phyloP scores from a whole-genome alignment of 2,329 filamentous ascomycete genomes.

The Colletotrichum lentis region DNA sequence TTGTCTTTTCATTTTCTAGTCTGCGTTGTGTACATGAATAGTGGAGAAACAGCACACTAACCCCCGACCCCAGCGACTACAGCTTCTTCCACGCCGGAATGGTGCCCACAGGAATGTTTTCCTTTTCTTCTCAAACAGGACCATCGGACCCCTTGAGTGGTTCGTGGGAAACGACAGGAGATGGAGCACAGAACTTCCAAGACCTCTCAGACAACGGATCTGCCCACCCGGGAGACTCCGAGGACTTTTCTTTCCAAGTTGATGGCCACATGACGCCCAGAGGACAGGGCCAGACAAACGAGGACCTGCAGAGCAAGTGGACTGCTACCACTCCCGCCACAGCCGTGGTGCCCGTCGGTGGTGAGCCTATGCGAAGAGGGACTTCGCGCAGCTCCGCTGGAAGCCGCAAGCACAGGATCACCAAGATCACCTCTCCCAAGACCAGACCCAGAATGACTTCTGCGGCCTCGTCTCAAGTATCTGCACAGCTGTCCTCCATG shows the following conservation, averaged over 20 bases:
- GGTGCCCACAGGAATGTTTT: slow-evolving; percentile 62
- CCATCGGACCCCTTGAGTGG: slow-evolving; percentile 64
- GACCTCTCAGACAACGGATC: slow-evolving; percentile 61
- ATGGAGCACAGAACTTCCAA: slow-evolving; percentile 68
- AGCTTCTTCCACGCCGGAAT: slow-evolving; percentile 63
- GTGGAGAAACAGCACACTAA: slow-evolving; percentile 66
- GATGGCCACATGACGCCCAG: slow-evolving; percentile 62
- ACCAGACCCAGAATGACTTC: slow-evolving; percentile 53
- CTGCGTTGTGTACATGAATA: slow-evolving; percentile 43
- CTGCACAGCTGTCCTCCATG: slow-evolving; percentile 60
- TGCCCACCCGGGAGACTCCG: slow-evolving; percentile 60
- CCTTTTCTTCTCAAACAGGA: slow-evolving; percentile 68
- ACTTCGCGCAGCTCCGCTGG: slow-evolving; percentile 55
- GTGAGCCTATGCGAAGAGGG: slow-evolving; percentile 55
- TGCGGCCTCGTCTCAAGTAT: slow-evolving; percentile 56
- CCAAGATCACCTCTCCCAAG: slow-evolving; percentile 55
- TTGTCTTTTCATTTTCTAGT: slow-evolving; percentile 45
- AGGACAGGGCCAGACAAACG: slow-evolving; percentile 58
- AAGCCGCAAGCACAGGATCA: slow-evolving; percentile 56
- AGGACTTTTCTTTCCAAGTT: slow-evolving; percentile 61
- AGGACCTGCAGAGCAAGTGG: slow-evolving; percentile 61
- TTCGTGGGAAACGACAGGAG: slow-evolving; percentile 65
- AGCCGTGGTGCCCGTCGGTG: slow-evolving; percentile 44
- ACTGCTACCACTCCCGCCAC: slow-evolving; percentile 49
- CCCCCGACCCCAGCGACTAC: slow-evolving; percentile 61